Base-by-base conservation (phyloP, 1,139 yeast genomes). In the Ogataea hybrid region DNA sequence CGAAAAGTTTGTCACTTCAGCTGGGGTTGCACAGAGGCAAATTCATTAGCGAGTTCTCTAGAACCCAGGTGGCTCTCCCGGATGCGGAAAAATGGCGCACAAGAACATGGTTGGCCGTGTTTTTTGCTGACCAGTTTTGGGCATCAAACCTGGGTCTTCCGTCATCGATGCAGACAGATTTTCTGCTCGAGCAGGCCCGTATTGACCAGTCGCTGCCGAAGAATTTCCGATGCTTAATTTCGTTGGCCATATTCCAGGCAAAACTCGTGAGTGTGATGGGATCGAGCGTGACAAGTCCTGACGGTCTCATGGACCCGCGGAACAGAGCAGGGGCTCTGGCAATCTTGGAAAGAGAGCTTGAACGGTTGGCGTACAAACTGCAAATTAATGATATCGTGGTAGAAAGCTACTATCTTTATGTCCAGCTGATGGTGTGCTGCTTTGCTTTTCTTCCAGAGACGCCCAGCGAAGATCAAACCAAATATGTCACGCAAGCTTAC, bases 1-100 rank as follows among this genome's bases (percentile, higher is more conserved):
- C 96, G 2, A 88, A 88, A 53, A 81, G 84, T 46, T 68, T 90
- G 38, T 87, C 95, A 0, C 76, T 85, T 56, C 97, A 90, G 60
- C 66, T 90, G 32, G 97, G 97, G n/a, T 70, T 90, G 49, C 97
- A 90, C 61, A 71, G 97, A 51, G 97, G 97, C 15, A 86, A 86
- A 59, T 90, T 89, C 58, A 87, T 89, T 52, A 82, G 84, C 51
- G 97, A 90, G 58, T 90, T 90, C 54, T 83, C 94, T 9, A 73
- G 97, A 54, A 86, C 92, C 20, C 97, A 90, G 60, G 94, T 86
- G 4, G 77, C 87, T 31, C 70, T 89, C 59, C 94, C 95, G 0
- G 89, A 89, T 63, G 92, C 96, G 4, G 96, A 88, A 53, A 82
- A 82, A 59, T 90, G 97, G 97, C 74, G 97, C 61, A 88, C 97